Base-by-base conservation (phyloP, 371 early-diverging fungal species). In the Mucor racemosus region DNA sequence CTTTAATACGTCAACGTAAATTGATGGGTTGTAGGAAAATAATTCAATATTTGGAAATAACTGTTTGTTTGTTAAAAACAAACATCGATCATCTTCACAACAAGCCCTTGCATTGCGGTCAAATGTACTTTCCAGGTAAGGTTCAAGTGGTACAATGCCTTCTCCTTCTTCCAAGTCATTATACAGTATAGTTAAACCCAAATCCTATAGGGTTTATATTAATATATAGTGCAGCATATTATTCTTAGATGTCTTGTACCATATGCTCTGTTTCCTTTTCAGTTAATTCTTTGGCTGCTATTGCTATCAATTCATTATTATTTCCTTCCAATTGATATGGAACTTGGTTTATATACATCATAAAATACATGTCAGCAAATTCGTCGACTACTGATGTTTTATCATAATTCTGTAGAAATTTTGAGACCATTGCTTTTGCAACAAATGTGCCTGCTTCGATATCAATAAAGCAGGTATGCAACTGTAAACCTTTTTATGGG, bases 281-380 rank as follows among this genome's bases (percentile, higher is more conserved):
- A 36, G 44, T 62, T 5, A 55, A 41, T 19, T 39, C 44, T 50
- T 58, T 60, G 0, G 5, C 35, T 21, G 50, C 1, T 50, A 10
- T 5, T 14, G 50, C 50, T 17, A 7, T 17, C 10, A 26, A 10
- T 50, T 50, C 50, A 5, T 50, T 50, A 8, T 50, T 63, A 21
- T 63, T 42, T 11, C 77, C 76, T 64, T 88, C 86, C 11, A 87
- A 67, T 33, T 81, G 83, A 60, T 87, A 86, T 0, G 87, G 88
- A 1, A 81, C 80, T 57, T 88, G 86, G 56, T 89, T 89, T 76
- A 83, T 76, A 59, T 73, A 87, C 14, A 80, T 76, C 2, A 76
- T 77, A 67, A 86, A 89, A 66, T 89, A 88, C 74, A 84, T 79
- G 48, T 89, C 89, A n/a, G 81, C 81, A 60, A 78, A 84, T 4